Evolutionary conservation across 2,329 filamentous ascomycete genomes (phyloP), one percentile per base, ranked within the genome.

Genomic region (Ascochyta viciae-villosae): DNA sequence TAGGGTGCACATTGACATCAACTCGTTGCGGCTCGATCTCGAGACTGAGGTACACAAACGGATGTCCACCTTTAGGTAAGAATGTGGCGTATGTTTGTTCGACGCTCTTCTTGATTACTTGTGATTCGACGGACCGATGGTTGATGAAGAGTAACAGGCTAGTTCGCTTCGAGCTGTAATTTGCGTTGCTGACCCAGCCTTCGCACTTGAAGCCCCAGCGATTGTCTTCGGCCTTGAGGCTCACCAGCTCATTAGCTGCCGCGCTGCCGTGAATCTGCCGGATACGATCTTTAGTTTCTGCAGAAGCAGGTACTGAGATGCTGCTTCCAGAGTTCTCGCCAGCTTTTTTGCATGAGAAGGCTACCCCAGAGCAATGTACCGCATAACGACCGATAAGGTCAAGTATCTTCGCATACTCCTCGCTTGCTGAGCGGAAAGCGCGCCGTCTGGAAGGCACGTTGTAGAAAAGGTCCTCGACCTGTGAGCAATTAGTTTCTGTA

Each of bases 391-490:
- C 92, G 8, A 98, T 90, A 72, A 97, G 87, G 72, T 99, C 95
- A 24, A 98, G 87, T 53, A 99, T 97, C 78, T 98, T 99, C 69
- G 96, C 92, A 79, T 96, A 98, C 74, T 99, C 96, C 71, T 99
- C 95, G 34, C 92, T 91, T 16, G 90, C 80, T 13, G 94, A 98
- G 37, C 95, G 87, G 70, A 99, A 99, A 10, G 96, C 95, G 63
- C 88, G 87, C 33, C 93, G 87, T 23, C 95, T 86, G 8, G 90
- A 96, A 0, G 92, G 93, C 1, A 98, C 87, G 68, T 97, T 99
- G 81, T 96, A 99, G 75, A 99, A 99, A 10, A 99, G 79, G 74
- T 99, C 95, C 71, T 99, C 94, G 15, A 99, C 85, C 83, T 85
- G 50, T 7, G 22, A 9, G 0, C 5, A 5, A 26, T 72, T 19